Conservation (phyloP, 805 yeast species). For the Zygosaccharomyces siamensis region DNA sequence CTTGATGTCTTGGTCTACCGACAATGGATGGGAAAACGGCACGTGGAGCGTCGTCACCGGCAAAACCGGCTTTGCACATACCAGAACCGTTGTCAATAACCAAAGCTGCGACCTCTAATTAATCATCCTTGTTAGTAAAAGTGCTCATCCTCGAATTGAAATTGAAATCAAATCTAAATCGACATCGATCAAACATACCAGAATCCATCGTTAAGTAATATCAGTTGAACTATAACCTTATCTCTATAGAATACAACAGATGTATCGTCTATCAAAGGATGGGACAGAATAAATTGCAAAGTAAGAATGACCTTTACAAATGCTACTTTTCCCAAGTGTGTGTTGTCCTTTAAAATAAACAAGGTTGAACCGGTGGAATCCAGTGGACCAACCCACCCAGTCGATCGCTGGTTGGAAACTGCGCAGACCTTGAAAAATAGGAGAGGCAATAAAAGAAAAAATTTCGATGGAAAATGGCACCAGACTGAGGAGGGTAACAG, state of each 20-base stretch:
- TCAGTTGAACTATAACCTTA: constrained; percentile 9
- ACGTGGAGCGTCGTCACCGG: constrained; percentile 99
- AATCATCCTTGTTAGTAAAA: constrained; percentile 9
- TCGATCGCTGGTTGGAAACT: neutral
- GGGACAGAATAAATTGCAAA: neutral
- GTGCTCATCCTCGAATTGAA: neutral
- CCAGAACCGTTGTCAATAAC: constrained; percentile 99
- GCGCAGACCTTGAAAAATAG: constrained; percentile 2
- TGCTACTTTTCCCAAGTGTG: neutral
- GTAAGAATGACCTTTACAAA: neutral
- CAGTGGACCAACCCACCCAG: neutral
- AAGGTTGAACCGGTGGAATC: constrained; percentile 2
- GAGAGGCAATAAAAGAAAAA: neutral
- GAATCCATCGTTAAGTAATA: constrained; percentile 32
- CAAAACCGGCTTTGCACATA: constrained; percentile 99
- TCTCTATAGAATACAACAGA: constrained; percentile 11
- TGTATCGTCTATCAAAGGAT: constrained; percentile 5
- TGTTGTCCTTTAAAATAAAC: constrained; percentile 8
- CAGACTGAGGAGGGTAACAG: neutral
- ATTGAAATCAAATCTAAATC: neutral
- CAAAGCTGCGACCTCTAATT: constrained; percentile 39
- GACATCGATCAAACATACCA: constrained; percentile 28
- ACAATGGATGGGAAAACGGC: constrained; percentile 99
- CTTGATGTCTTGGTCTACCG: constrained; percentile 99
- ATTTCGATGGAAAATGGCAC: neutral